phyloP scores from a whole-genome alignment of 768 basidiomycete genomes.

The Jaapia argillacea region DNA sequence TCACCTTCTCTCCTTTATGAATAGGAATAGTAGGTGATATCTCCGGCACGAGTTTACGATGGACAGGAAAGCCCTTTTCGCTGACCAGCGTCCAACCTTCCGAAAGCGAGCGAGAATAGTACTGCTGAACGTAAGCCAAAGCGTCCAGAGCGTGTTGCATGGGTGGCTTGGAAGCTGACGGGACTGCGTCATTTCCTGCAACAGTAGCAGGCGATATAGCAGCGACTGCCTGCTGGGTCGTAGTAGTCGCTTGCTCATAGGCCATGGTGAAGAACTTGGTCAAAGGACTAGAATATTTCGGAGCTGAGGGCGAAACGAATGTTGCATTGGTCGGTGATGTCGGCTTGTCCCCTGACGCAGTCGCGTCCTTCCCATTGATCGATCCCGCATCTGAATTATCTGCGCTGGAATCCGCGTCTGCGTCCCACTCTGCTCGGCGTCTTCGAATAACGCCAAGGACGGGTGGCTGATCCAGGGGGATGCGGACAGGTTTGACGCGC shows the following conservation, averaged over 20 bases:
- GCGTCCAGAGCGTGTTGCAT: conserved; percentile 81
- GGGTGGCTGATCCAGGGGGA: conserved; percentile 90
- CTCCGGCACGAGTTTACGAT: conserved; percentile 65
- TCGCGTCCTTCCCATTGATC: conserved; percentile 3
- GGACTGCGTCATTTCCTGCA: conserved; percentile 28
- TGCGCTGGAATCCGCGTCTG: conserved; percentile 27
- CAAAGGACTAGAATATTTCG: conserved; percentile 61
- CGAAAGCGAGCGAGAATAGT: conserved; percentile 43
- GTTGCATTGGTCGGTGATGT: conserved; percentile 12
- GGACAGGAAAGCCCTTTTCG: conserved; percentile 68
- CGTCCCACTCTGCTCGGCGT: conserved; percentile 65
- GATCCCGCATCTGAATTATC: conserved; percentile 8
- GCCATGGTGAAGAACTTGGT: conserved; percentile 65
- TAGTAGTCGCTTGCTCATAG: conserved; percentile 60
- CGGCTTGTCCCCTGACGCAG: conserved; percentile 1
- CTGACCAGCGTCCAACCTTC: conserved; percentile 70
- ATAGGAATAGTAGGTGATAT: conserved; percentile 78
- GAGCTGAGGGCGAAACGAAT: conserved; percentile 47
- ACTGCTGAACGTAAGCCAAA: conserved; percentile 66
- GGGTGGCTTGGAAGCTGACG: conserved; percentile 51
- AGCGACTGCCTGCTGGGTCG: conserved; percentile 71
- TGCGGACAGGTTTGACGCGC: conserved; percentile 73
- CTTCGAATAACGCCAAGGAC: conserved; percentile 63
- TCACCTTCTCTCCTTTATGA: conserved; percentile 81
- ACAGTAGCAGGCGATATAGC: conserved; percentile 54